Conservation (phyloP, 2,329 filamentous ascomycete genomes). For the Hymenoscyphus fructigenus region DNA sequence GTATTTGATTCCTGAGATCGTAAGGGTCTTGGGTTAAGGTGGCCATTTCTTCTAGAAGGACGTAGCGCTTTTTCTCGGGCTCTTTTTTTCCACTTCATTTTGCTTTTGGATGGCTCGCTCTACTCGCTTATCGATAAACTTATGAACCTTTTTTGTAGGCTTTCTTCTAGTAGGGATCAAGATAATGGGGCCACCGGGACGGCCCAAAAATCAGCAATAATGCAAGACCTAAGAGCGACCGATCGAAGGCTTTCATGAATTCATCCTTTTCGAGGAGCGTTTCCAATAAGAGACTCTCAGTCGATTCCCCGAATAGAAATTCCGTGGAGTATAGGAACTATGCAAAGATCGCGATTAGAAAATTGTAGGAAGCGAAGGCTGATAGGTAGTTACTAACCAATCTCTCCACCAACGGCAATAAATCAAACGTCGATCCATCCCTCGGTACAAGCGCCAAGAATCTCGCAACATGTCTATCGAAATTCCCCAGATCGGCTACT, state of each 20-base stretch:
- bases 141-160: neutral
- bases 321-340: neutral
- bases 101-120: neutral
- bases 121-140: neutral
- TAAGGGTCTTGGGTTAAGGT: neutral
- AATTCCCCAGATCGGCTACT: neutral
- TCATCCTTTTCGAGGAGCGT: neutral
- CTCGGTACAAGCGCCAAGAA: neutral
- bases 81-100: neutral
- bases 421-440: neutral
- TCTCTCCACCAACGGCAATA: neutral
- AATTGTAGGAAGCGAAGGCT: too few species aligned
- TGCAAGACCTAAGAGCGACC: neutral
- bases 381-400: neutral
- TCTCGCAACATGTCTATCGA: neutral
- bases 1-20: neutral
- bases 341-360: too few species aligned
- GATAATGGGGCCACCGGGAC: neutral
- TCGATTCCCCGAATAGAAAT: neutral
- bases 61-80: neutral
- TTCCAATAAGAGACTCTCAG: neutral
- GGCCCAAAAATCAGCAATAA: neutral
- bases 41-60: neutral
- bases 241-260: neutral
- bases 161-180: neutral